These are phyloP conservation scores for Cladophialophora carrionii DNA, from an alignment of 2,329 filamentous ascomycete species.

Conservation along the genomic window DNA sequence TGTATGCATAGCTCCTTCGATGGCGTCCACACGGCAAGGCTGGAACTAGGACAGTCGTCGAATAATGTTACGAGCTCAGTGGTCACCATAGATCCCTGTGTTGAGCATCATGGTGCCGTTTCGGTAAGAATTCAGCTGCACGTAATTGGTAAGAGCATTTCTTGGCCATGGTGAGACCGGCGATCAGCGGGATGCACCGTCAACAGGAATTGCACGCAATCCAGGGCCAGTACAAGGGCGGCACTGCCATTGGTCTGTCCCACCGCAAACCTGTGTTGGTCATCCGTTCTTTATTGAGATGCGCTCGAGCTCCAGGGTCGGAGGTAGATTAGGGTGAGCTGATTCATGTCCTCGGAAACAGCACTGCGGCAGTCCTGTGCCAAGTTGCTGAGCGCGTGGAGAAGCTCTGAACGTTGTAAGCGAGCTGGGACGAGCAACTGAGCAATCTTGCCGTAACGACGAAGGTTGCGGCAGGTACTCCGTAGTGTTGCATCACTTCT, in stretches of 20 bases:
- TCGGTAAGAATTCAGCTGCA: neutral
- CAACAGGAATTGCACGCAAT: neutral
- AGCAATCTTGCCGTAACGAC: neutral
- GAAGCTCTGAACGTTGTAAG: neutral
- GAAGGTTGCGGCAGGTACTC: neutral
- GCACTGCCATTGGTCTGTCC: neutral
- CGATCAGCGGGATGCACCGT: neutral
- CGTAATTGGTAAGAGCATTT: neutral
- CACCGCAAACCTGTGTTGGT: neutral
- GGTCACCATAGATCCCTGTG: neutral
- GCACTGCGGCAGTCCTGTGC: neutral
- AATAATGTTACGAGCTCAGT: neutral
- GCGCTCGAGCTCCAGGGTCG: neutral
- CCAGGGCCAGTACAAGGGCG: neutral
- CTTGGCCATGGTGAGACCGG: neutral
- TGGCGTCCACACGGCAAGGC: neutral
- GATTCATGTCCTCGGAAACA: neutral
- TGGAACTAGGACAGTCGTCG: neutral
- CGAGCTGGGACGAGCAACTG: slow-evolving; percentile 2
- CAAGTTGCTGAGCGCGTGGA: neutral
- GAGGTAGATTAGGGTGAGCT: neutral
- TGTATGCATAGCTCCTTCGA: neutral
- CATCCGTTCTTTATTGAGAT: neutral
- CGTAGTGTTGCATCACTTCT: neutral
- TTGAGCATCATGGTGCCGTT: neutral